Evolutionary conservation across 768 basidiomycete species (phyloP).

Genomic region (Cystobasidiopsis lactophilus): DNA sequence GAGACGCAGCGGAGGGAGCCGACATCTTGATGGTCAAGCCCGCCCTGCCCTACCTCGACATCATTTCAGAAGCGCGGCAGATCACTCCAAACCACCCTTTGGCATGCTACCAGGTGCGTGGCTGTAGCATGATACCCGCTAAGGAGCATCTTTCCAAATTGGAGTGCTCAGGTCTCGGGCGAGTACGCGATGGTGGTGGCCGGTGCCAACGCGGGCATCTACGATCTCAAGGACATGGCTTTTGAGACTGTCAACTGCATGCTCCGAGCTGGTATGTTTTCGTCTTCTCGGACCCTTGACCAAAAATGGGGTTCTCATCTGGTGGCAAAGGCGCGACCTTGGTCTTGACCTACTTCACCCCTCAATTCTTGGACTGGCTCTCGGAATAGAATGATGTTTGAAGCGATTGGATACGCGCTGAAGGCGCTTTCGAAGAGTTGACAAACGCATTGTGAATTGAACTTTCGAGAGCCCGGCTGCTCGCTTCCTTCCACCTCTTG

Average conservation of each 20-base stretch:
- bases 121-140: too few relatives aligned
- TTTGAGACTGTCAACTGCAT: conserved; percentile 81
- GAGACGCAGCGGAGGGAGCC: conserved; percentile 74
- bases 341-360: conserved; percentile 87
- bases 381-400: neutral
- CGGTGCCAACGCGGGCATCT: conserved; percentile 81
- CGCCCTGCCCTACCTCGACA: conserved; percentile 82
- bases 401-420: too few relatives aligned
- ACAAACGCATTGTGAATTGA: too few relatives aligned
- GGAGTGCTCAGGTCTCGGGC: too few relatives aligned
- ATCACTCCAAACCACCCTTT: conserved; percentile 69
- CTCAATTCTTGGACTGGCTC: conserved; percentile 57
- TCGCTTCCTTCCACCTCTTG: too few relatives aligned
- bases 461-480: too few relatives aligned
- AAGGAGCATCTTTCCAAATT: too few relatives aligned
- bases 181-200: conserved; percentile 96
- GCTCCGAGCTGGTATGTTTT: conserved; percentile 60
- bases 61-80: conserved; percentile 59
- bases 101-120: conserved; percentile 76
- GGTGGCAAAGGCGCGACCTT: conserved; percentile 50
- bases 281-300: neutral
- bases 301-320: neutral
- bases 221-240: conserved; percentile 74
- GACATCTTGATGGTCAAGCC: conserved; percentile 99
- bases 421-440: too few relatives aligned